Evolutionary conservation across 768 basidiomycete species (phyloP), one percentile per base, ranked within the genome.

Genomic region (Kwoniella dejecticola): DNA sequence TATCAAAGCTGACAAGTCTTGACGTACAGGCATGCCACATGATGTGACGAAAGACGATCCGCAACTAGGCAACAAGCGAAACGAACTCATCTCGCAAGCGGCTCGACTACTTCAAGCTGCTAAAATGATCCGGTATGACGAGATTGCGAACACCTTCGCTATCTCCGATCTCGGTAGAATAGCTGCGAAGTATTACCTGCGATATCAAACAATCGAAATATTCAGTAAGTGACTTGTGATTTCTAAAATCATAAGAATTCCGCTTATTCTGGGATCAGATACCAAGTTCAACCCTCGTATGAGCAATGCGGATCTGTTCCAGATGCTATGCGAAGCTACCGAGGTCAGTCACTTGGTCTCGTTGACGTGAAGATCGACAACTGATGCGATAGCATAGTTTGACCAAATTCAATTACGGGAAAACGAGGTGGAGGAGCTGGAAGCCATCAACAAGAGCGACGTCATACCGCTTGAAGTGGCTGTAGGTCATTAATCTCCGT

Each of bases 181-280:
- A 69, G 93, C 96, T 0, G 91, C 95, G 3, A 94, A 89, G 79
- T 99, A 96, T 79, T 99, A 98, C 79, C 89, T 99, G 73, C 85
- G 89, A 19, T 81, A 91, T 76, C 80, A 85, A 44, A 92, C 90
- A 3, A 87, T 98, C 33, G 90, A 91, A 77, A 85, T 89, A 5
- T 98, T 95, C 82, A 90, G 76, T 77, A 49, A 63, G 77, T 71
- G n/a, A n/a, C n/a, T n/a, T n/a, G n/a, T n/a, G n/a, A n/a, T n/a
- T n/a, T n/a, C n/a, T n/a, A n/a, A n/a, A n/a, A n/a, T n/a, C n/a
- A n/a, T n/a, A n/a, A n/a, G n/a, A n/a, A n/a, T n/a, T n/a, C n/a
- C n/a, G n/a, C n/a, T n/a, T n/a, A n/a, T n/a, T n/a, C n/a, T n/a
- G n/a, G n/a, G n/a, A n/a, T n/a, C 52, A 78, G 75, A 89, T 78